phyloP scores from a whole-genome alignment of 179 eudicot species.

The Beta lomatogona region DNA sequence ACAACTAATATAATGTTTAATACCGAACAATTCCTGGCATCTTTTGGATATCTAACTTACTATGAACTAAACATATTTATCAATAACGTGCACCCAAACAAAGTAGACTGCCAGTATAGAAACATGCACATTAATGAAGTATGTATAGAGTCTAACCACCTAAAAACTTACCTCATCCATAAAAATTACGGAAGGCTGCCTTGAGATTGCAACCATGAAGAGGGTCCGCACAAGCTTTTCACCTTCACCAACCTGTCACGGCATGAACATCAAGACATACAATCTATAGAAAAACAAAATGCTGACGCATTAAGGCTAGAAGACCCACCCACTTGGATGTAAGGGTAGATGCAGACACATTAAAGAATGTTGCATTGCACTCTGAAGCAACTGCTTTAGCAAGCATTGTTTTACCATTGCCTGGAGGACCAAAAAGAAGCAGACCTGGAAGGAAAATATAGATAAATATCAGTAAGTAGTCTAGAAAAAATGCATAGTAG shows the following conservation, averaged over 20 bases:
- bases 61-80: neutral
- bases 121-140: neutral
- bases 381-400: slow-evolving; percentile 99
- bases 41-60: neutral
- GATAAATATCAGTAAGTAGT: slow-evolving; percentile 11
- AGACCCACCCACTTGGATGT: slow-evolving; percentile 96
- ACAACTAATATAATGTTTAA: neutral
- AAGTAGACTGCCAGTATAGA: neutral
- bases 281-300: slow-evolving; percentile 18
- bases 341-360: slow-evolving; percentile 91
- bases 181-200: slow-evolving; percentile 97
- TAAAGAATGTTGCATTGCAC: slow-evolving; percentile 90
- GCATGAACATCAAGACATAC: slow-evolving; percentile 21
- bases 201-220: slow-evolving; percentile 80
- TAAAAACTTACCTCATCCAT: slow-evolving; percentile 77
- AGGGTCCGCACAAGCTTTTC: slow-evolving; percentile 97
- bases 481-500: too few species aligned
- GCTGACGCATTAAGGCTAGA: neutral
- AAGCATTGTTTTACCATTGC: slow-evolving; percentile 98
- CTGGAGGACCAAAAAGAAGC: slow-evolving; percentile 99
- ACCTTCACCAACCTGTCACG: slow-evolving; percentile 90
- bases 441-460: slow-evolving; percentile 55
- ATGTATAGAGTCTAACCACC: neutral
- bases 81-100: neutral
- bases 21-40: neutral